Percentiles rank a stretch among this genome's conserved stretches.
phyloP scores from a whole-genome alignment of 768 basidiomycete genomes.

The Boletus rufocinnamomeus region DNA sequence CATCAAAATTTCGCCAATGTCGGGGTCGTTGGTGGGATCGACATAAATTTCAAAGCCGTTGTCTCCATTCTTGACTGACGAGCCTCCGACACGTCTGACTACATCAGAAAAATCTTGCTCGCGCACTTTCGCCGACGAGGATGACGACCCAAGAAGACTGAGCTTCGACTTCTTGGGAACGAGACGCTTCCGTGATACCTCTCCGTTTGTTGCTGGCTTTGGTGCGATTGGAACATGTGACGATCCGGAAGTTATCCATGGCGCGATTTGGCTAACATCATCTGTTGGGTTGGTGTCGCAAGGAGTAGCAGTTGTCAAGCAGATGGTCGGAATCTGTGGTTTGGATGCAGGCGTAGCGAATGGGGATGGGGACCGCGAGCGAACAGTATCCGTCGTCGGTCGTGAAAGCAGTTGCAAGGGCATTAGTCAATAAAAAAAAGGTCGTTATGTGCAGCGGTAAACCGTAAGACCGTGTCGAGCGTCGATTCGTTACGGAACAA shows the following conservation, averaged over 20 bases:
- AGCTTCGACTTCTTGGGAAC: constrained; percentile 78
- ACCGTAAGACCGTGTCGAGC: constrained; percentile 19
- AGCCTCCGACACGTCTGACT: constrained; percentile 48
- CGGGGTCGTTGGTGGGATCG: constrained; percentile 63
- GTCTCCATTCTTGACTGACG: constrained; percentile 27
- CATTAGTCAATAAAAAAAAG: constrained; percentile 28
- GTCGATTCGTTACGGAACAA: constrained; percentile 32
- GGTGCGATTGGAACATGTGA: constrained; percentile 33
- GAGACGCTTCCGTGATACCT: constrained; percentile 47
- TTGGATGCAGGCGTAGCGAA: constrained; percentile 32
- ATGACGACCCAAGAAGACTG: constrained; percentile 40
- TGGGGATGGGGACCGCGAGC: constrained; percentile 31
- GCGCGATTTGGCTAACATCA: constrained; percentile 31
- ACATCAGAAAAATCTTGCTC: constrained; percentile 62
- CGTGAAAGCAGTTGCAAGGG: constrained; percentile 35
- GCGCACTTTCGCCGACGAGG: constrained; percentile 31
- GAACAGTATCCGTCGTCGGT: constrained; percentile 28
- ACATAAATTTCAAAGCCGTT: constrained; percentile 72
- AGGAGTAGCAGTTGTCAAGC: constrained; percentile 69
- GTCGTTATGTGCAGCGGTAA: constrained; percentile 29
- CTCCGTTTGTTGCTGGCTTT: constrained; percentile 17
- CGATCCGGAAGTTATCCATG: constrained; percentile 23
- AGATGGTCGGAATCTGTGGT: constrained; percentile 57
- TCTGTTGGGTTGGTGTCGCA: constrained; percentile 44
- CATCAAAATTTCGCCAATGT: constrained; percentile 67